A percentile compares a stretch with the other conserved stretches of the same genome.
These are phyloP conservation scores for Vigna angularis DNA, from an alignment of 306 rosid species.

Conservation along the genomic window DNA sequence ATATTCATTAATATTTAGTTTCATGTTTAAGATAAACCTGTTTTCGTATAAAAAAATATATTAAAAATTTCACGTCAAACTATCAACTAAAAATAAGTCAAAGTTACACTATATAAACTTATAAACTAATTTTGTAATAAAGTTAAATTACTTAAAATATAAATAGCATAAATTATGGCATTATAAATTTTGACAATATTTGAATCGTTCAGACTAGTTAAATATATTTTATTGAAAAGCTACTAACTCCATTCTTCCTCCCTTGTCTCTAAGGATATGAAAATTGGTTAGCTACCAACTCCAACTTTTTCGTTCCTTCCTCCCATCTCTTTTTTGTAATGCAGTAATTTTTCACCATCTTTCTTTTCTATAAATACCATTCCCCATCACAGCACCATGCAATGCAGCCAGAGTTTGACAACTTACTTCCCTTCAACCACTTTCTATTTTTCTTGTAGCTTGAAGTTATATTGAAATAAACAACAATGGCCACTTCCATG, in stretches of 20 bases:
- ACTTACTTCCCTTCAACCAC: constrained; percentile 33
- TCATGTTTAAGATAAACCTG: rapidly evolving
- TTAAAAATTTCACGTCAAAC: too few species aligned
- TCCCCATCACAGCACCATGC: constrained; percentile 39
- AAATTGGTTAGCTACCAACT: constrained; percentile 62
- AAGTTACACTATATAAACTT: rapidly evolving
- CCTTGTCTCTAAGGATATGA: constrained; percentile 21
- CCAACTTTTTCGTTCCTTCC: constrained; percentile 47
- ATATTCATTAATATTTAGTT: too few species aligned
- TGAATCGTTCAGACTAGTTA: constrained; percentile 8
- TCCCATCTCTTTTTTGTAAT: constrained; percentile 23
- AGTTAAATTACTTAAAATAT: too few species aligned
- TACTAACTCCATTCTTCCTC: constrained; percentile 49
- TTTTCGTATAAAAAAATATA: too few species aligned
- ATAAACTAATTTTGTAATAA: too few species aligned
- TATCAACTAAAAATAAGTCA: too few species aligned
- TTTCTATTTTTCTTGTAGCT: constrained; percentile 34
- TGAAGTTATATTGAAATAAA: constrained; percentile 12
- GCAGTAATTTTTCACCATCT: constrained; percentile 15
- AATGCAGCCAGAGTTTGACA: constrained; percentile 36
- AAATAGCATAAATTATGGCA: not conserved
- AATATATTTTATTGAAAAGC: constrained; percentile 17
- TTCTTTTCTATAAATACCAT: constrained; percentile 58
- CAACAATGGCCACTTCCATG: constrained; percentile 59
- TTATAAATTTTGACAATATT: constrained; percentile 29